These are phyloP conservation scores for Pseudophaeomoniella oleicola DNA, from an alignment of 2,329 filamentous ascomycete species.

Conservation along the genomic window DNA sequence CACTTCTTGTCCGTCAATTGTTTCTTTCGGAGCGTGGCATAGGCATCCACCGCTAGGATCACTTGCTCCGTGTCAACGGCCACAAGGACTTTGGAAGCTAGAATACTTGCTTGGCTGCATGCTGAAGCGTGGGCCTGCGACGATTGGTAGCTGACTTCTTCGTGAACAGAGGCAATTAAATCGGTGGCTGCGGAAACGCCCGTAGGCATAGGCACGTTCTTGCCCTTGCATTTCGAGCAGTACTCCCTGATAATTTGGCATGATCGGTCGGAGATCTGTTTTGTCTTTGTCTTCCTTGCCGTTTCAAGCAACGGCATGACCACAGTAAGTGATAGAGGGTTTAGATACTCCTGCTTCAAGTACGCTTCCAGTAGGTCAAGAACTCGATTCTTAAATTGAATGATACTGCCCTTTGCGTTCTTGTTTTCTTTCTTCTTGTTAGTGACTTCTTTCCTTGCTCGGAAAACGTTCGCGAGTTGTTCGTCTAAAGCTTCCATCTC, in stretches of 20 bases:
- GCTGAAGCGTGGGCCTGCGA: too few relatives aligned
- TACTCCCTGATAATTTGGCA: not conserved
- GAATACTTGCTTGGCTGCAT: too few relatives aligned
- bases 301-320: not conserved
- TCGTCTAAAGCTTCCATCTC: conserved; percentile 85
- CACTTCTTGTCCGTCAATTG: not conserved
- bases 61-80: not conserved
- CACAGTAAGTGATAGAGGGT: not conserved
- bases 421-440: conserved; percentile 73
- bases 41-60: not conserved
- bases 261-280: not conserved
- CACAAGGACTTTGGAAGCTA: not conserved
- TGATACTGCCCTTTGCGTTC: conserved; percentile 73
- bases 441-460: conserved; percentile 51
- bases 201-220: not conserved
- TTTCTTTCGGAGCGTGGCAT: not conserved
- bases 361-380: conserved; percentile 79
- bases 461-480: conserved; percentile 74
- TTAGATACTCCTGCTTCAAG: conserved; percentile 26
- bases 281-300: not conserved
- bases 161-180: not conserved
- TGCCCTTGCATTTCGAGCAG: not conserved
- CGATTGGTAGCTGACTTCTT: not conserved
- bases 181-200: not conserved
- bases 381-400: conserved; percentile 90